Conservation (phyloP, 129 eudicot genomes). For the Silybum marianum region DNA sequence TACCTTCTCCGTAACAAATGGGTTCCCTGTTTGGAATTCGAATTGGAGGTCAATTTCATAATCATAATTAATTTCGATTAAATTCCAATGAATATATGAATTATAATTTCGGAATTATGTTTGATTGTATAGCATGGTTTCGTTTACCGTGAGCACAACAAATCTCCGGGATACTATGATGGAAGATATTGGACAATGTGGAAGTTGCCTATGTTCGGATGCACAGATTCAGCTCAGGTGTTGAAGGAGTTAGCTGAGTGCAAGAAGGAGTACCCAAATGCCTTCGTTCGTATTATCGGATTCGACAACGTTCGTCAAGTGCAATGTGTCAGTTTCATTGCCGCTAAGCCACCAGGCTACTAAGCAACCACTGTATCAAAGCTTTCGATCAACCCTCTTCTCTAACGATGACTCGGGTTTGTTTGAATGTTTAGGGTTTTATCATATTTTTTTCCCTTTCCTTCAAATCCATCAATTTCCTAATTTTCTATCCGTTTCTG, state of each 20-base stretch:
- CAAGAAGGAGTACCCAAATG: constrained; percentile 56
- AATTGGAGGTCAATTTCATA: constrained; percentile 39
- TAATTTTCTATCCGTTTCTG: constrained; percentile 20
- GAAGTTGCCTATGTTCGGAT: constrained; percentile 81
- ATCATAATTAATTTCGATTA: too few relatives aligned
- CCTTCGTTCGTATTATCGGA: constrained; percentile 68
- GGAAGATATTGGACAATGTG: constrained; percentile 91
- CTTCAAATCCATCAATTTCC: background rate
- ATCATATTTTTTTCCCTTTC: background rate
- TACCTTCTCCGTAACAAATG: constrained; percentile 58
- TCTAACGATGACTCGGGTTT: constrained; percentile 16
- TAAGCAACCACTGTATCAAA: constrained; percentile 9
- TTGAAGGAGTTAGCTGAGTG: constrained; percentile 49
- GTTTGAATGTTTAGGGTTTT: constrained; percentile 31
- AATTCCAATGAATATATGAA: too few relatives aligned
- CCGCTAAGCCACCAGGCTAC: constrained; percentile 47
- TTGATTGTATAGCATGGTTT: constrained; percentile 44
- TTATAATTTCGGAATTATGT: too few relatives aligned
- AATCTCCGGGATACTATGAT: constrained; percentile 76
- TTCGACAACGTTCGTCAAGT: constrained; percentile 76
- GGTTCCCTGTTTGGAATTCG: constrained; percentile 83
- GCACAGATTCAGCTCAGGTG: constrained; percentile 67
- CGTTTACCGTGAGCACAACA: constrained; percentile 61
- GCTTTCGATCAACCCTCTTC: constrained; percentile 28
- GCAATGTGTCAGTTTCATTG: constrained; percentile 73